phyloP scores from a whole-genome alignment of 495 filamentous ascomycete species.

The Aspergillus wentii region DNA sequence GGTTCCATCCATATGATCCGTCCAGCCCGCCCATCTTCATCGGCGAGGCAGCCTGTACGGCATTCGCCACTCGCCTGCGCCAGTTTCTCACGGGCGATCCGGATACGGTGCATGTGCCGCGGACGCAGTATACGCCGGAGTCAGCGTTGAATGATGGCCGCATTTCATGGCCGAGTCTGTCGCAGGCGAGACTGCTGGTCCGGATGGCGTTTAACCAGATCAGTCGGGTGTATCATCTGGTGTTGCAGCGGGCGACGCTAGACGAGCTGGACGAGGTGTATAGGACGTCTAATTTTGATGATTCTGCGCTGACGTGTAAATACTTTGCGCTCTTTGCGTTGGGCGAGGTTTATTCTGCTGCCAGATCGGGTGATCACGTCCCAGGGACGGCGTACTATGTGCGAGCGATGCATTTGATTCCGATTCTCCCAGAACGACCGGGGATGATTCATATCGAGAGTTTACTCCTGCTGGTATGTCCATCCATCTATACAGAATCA shows the following conservation, averaged over 20 bases:
- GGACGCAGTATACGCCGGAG: constrained; percentile 24
- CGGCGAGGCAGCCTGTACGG: constrained; percentile 30
- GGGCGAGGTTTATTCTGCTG: constrained; percentile 21
- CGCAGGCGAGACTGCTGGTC: constrained; percentile 21
- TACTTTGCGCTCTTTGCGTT: constrained; percentile 28
- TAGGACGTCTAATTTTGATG: constrained; percentile 11
- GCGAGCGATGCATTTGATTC: constrained; percentile 24
- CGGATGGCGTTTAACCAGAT: constrained; percentile 21
- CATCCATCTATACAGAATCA: background rate
- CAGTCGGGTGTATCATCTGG: constrained; percentile 24
- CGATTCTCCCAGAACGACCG: constrained; percentile 25
- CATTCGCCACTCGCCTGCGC: constrained; percentile 29
- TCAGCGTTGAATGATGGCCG: constrained; percentile 11
- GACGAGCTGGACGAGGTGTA: constrained; percentile 20
- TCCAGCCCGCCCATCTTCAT: constrained; percentile 27
- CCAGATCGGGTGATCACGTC: constrained; percentile 11
- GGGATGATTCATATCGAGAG: constrained; percentile 21
- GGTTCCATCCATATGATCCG: constrained; percentile 27
- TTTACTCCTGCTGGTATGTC: constrained; percentile 19
- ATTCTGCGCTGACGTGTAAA: constrained; percentile 21
- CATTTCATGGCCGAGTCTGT: constrained; percentile 19
- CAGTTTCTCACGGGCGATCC: constrained; percentile 20
- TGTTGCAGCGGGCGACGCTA: constrained; percentile 20
- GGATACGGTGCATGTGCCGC: constrained; percentile 19
- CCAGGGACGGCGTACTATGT: constrained; percentile 27